Evolutionary conservation across 2,329 filamentous ascomycete species (phyloP).

Genomic region (Aspergillus sp.): DNA sequence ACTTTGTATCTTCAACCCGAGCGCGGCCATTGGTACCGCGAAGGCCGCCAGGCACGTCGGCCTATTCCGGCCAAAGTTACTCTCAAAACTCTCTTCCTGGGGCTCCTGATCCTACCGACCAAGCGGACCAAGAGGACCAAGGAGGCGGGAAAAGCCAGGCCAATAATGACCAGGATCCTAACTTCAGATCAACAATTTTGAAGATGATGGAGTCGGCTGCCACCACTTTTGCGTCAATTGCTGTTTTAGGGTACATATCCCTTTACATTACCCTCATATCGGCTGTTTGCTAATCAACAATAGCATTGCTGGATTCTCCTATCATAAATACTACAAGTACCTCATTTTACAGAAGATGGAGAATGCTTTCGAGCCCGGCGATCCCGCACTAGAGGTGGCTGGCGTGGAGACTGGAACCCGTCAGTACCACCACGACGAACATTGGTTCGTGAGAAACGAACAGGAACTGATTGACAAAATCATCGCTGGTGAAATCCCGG

Average conservation of each 20-base stretch:
- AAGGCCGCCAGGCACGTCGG: slow-evolving; percentile 11
- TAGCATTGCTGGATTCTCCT: slow-evolving; percentile 67
- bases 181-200: slow-evolving; percentile 40
- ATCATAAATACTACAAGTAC: slow-evolving; percentile 84
- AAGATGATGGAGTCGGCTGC: slow-evolving; percentile 74
- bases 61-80: slow-evolving; percentile 24
- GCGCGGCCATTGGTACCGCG: slow-evolving; percentile 18
- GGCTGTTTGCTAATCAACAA: slow-evolving; percentile 18
- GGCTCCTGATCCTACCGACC: slow-evolving; percentile 30
- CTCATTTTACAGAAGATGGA: slow-evolving; percentile 90
- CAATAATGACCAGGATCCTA: slow-evolving; percentile 31
- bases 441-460: slow-evolving; percentile 84
- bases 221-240: slow-evolving; percentile 73
- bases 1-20: slow-evolving; percentile 19
- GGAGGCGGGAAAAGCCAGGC: slow-evolving; percentile 26
- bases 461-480: slow-evolving; percentile 81
- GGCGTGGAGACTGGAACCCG: slow-evolving; percentile 48
- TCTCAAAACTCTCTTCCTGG: slow-evolving; percentile 23
- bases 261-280: background rate
- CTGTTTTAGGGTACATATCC: slow-evolving; percentile 61
- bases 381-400: slow-evolving; percentile 82
- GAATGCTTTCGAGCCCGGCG: slow-evolving; percentile 86
- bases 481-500: slow-evolving; percentile 67
- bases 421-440: slow-evolving; percentile 49
- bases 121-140: slow-evolving; percentile 30